Evolutionary conservation across 305 asterid species (phyloP).

Genomic region (Fraxinus platypoda): DNA sequence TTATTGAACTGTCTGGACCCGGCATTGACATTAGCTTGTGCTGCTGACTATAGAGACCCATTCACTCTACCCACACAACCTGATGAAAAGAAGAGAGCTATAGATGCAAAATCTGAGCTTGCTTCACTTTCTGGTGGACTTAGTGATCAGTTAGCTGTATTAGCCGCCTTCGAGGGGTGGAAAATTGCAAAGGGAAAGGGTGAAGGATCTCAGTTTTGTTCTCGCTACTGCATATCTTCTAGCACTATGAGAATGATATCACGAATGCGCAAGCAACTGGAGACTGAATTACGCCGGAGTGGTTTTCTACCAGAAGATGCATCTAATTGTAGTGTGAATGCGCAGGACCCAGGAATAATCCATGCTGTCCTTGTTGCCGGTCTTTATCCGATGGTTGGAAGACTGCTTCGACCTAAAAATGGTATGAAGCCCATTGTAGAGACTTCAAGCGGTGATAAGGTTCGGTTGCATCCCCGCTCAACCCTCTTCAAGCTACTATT

Average conservation of each 20-base stretch:
- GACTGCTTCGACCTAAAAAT: slow-evolving; percentile 49
- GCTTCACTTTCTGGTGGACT: slow-evolving; percentile 78
- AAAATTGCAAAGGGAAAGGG: slow-evolving; percentile 59
- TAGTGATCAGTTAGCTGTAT: slow-evolving; percentile 84
- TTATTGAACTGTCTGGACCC: slow-evolving; percentile 85
- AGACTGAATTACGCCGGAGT: slow-evolving; percentile 49
- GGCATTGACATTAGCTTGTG: slow-evolving; percentile 91
- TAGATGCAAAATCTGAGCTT: slow-evolving; percentile 65
- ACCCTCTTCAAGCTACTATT: slow-evolving; percentile 45
- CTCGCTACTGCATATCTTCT: slow-evolving; percentile 62
- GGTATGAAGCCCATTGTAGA: slow-evolving; percentile 54
- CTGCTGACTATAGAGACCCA: slow-evolving; percentile 79
- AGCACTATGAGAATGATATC: slow-evolving; percentile 71
- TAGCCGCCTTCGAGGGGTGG: slow-evolving; percentile 95
- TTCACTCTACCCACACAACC: slow-evolving; percentile 79
- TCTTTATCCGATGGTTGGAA: slow-evolving; percentile 90
- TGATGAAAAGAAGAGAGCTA: slow-evolving; percentile 63
- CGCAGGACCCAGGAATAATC: slow-evolving; percentile 76
- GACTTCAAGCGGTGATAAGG: slow-evolving; percentile 75
- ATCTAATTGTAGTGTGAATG: slow-evolving; percentile 60
- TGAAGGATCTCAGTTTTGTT: slow-evolving; percentile 64
- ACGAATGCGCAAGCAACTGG: slow-evolving; percentile 72
- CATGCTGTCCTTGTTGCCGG: slow-evolving; percentile 79
- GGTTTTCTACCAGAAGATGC: slow-evolving; percentile 67
- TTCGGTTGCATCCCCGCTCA: slow-evolving; percentile 74